Evolutionary conservation across 148 eudicot genomes (phyloP).

Genomic region (Camellia lanceoleosa): DNA sequence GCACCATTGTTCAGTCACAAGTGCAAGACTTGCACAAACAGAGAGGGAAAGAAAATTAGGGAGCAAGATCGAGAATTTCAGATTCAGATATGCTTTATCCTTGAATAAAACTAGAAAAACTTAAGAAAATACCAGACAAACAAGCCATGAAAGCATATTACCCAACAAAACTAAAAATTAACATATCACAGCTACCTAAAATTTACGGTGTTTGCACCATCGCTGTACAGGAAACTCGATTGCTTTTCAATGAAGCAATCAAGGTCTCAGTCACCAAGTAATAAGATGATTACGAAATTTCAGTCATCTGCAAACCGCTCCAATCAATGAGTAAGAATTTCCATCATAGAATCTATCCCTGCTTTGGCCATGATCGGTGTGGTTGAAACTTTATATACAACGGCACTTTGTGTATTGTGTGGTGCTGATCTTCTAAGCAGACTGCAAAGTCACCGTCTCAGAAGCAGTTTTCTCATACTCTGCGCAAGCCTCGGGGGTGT

Average conservation of each 20-base stretch:
- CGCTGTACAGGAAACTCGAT: background rate
- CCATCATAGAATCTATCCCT: background rate
- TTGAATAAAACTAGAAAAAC: no score
- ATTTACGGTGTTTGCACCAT: constrained; percentile 9
- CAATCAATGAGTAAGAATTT: background rate
- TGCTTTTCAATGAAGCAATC: background rate
- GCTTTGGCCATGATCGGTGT: background rate
- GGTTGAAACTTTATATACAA: background rate
- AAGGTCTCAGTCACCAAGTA: background rate
- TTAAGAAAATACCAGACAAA: background rate
- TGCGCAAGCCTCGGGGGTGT: constrained; percentile 97
- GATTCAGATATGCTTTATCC: background rate
- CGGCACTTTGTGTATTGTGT: background rate
- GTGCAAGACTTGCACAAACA: background rate
- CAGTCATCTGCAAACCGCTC: background rate
- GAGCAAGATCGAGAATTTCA: background rate
- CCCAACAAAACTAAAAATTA: background rate
- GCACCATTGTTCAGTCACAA: background rate
- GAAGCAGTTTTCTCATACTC: constrained; percentile 50
- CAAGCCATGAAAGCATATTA: background rate
- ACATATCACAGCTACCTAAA: background rate
- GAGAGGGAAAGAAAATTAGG: background rate
- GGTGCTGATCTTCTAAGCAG: constrained; percentile 30
- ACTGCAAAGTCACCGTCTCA: constrained; percentile 65
- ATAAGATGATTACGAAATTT: background rate